phyloP scores from a whole-genome alignment of 768 basidiomycete species.

The Kwoniella heveanensis region DNA sequence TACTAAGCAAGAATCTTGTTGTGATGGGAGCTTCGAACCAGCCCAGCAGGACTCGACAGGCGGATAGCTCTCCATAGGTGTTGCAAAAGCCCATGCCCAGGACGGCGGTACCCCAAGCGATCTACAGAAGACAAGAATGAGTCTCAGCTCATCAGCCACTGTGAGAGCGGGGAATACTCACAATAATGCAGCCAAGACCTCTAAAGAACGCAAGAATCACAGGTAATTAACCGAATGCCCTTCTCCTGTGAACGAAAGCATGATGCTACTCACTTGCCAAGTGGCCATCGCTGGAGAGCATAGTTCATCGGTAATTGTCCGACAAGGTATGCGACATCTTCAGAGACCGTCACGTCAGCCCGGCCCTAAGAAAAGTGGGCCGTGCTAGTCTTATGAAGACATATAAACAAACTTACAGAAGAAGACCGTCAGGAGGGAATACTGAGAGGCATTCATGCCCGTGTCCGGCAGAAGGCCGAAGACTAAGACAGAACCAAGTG shows the following conservation, averaged over 20 bases:
- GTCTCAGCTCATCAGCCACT: no score
- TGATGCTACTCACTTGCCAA: conserved; percentile 9
- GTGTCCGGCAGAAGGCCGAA: conserved; percentile 23
- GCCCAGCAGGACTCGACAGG: conserved; percentile 16
- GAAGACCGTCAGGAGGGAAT: conserved; percentile 10
- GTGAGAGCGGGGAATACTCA: no score
- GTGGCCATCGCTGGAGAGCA: conserved; percentile 17
- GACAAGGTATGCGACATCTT: conserved; percentile 18
- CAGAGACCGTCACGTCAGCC: background rate
- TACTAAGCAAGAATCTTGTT: no score
- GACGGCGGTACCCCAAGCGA: conserved; percentile 19
- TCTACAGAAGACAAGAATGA: background rate
- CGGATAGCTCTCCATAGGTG: conserved; percentile 15
- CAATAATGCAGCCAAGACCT: no score
- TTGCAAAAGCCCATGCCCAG: conserved; percentile 19
- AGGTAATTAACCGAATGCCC: no score
- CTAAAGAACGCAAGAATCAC: no score
- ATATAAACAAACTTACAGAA: conserved; percentile 19
- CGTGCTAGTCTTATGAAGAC: no score
- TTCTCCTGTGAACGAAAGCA: no score
- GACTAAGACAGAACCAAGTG: no score
- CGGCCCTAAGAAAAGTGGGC: no score
- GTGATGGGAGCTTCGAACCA: conserved; percentile 11
- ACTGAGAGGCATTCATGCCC: conserved; percentile 6
- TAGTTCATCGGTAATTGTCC: conserved; percentile 15